These are phyloP conservation scores for Steccherinum ochraceum DNA, from an alignment of 768 basidiomycete genomes.

Conservation along the genomic window DNA sequence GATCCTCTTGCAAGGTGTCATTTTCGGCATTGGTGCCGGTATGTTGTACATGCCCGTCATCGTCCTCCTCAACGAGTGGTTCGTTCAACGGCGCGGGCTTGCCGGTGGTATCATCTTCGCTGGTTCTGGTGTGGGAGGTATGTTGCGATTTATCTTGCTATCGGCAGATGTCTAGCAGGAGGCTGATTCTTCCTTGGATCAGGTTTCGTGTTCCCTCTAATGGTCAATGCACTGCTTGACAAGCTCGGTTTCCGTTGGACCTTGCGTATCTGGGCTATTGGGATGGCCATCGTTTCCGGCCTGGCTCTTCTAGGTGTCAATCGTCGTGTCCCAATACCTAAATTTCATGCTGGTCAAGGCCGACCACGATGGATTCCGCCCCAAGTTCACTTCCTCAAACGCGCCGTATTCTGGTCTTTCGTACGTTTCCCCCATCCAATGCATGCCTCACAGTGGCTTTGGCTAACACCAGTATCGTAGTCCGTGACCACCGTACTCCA, in stretches of 20 bases:
- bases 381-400: conserved; percentile 9
- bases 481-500: conserved; percentile 12
- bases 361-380: conserved; percentile 11
- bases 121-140: conserved; percentile 7
- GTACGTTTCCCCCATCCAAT: background rate
- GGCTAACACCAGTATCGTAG: background rate
- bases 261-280: conserved; percentile 14
- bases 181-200: conserved; percentile 14
- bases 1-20: conserved; percentile 22
- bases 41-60: conserved; percentile 23
- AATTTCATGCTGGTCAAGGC: conserved; percentile 2
- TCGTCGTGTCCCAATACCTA: conserved; percentile 11
- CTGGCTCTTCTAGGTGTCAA: conserved; percentile 12
- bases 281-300: conserved; percentile 7
- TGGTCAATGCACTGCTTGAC: conserved; percentile 13
- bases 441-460: background rate
- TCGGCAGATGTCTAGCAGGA: conserved; percentile 12
- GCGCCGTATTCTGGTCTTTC: conserved; percentile 11
- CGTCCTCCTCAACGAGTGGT: conserved; percentile 27
- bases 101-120: conserved; percentile 28
- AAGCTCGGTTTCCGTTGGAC: conserved; percentile 16
- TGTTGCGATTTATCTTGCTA: too few species aligned
- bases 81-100: conserved; percentile 24
- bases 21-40: conserved; percentile 27
- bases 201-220: conserved; percentile 15